Base-by-base conservation (phyloP, 148 eudicot genomes). In the Linanthus parryae region DNA sequence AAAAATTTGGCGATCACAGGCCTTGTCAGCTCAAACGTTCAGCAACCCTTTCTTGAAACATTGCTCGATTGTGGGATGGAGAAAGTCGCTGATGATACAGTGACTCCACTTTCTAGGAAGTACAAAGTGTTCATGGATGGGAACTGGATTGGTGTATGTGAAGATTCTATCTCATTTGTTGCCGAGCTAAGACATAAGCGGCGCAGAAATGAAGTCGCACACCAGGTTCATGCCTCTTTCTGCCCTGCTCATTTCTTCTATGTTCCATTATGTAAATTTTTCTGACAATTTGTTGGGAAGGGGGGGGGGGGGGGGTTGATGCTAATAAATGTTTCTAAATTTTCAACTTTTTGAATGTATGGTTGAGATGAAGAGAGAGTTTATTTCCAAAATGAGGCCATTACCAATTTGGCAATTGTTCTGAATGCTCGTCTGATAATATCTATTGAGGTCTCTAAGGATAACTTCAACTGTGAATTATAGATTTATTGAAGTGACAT, bases 1-100 rank as follows among this genome's bases (percentile, higher is more conserved):
- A 87, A 87, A 56, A 92, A 92, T 73, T 62, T 92, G 43, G 98
- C 95, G 21, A 66, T 83, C 53, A 66, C 88, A 37, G 98, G 94
- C 7, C 75, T 86, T 61, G 94, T 91, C 50, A 86, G 94, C 60
- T 63, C 83, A 18, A 48, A 46, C 22, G 34, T 75, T 58, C 31
- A 63, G 28, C 69, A 84, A 62, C 65, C 59, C 8, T 48, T 81
- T 21, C 35, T 72, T 48, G 73, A 82, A 33, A 75, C 44, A 14
- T 47, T 92, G 69, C 37, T 57, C 7, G 71, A 58, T 13, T 87
- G 69, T 42, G 94, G 96, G 44, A 79, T 92, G 96, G 83, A 81
- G 50, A 54, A 60, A 19, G 39, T 92, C 57, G 72, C 55, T 9
- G 83, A 84, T 48, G 85, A 87, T 59, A 62, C 83, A 29, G 48